A percentile compares a stretch with the other conserved stretches of the same genome.
phyloP scores from a whole-genome alignment of 148 eudicot genomes.

The Arbutus unedo region DNA sequence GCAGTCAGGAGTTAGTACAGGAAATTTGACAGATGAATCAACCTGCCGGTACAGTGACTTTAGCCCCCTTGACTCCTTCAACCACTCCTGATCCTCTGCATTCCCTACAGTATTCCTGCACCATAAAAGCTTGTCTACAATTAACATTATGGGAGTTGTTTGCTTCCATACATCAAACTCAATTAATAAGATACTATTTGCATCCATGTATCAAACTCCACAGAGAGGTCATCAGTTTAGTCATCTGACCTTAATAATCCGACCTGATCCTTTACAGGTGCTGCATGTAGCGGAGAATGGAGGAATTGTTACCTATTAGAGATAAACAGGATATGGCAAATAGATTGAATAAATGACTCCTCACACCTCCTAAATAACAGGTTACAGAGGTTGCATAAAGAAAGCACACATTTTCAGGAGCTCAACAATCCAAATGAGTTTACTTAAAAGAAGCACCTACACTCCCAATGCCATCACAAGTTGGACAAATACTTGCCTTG shows the following conservation, averaged over 20 bases:
- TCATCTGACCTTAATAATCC: constrained; percentile 53
- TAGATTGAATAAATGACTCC: constrained; percentile 4
- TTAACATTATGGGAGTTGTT: constrained; percentile 11
- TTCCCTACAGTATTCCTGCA: constrained; percentile 62
- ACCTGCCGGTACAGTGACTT: constrained; percentile 84
- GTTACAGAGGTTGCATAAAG: not conserved
- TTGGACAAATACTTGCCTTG: constrained; percentile 63
- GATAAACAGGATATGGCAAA: not conserved
- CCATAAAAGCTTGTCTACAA: not conserved
- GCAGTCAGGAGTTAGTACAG: constrained; percentile 1
- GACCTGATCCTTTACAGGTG: constrained; percentile 76
- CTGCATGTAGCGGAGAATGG: constrained; percentile 76
- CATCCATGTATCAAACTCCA: constrained; percentile 9
- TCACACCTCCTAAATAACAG: not conserved
- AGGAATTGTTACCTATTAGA: constrained; percentile 67
- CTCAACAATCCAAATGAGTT: not conserved
- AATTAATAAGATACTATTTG: constrained; percentile 8
- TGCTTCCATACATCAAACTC: constrained; percentile 6
- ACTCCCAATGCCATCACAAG: constrained; percentile 75
- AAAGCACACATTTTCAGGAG: not conserved
- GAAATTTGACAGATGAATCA: constrained; percentile 8
- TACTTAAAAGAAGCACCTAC: constrained; percentile 38
- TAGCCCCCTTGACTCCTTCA: constrained; percentile 70
- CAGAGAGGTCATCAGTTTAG: constrained; percentile 4
- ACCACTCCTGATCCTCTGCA: constrained; percentile 73